Evolutionary conservation across 176 grass and related monocot species (phyloP), one percentile per base, ranked within the genome.

Genomic region (Triticum monococcum): DNA sequence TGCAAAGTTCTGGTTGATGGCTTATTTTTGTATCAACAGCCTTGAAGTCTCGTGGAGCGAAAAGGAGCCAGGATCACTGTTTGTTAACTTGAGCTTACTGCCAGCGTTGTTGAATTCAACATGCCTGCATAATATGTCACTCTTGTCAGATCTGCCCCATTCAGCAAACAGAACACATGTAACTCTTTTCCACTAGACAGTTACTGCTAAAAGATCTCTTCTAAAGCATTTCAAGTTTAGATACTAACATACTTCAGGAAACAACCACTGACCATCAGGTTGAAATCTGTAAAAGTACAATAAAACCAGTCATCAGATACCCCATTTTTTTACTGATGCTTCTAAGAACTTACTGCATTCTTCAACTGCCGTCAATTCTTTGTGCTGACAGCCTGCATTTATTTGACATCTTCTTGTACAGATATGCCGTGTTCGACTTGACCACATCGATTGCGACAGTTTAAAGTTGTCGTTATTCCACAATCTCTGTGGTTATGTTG

Each of bases 41-140:
- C 81, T 89, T 89, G 93, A 95, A 87, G 90, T 92, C 64, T 91
- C 64, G 35, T 98, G 96, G 96, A 72, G 50, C 63, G 96, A 98
- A 83, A 92, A 92, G 90, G 93, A 96, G 71, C 30, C 36, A 57
- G 91, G 92, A 72, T 90, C 90, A 23, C 84, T 79, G 63, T 92
- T 95, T 79, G 64, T 96, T 85, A 98, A 98, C 79, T 68, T 96
- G 80, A 96, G 91, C 82, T 94, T 88, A 70, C 86, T 98, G 50
- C 92, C 92, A 86, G 91, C 96, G 26, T 67, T 98, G 43, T 86
- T 98, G 78, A 98, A 96, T 40, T 98, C 96, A 73, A 82, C 92
- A 20, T 98, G 96, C 87, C 90, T 98, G 70, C 92, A 98, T 79
- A 96, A 85, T 52, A 72, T 96, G 75, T 94, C 93, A 79, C 67